Evolutionary conservation across 2,329 filamentous ascomycete species (phyloP), one percentile per base, ranked within the genome.

Genomic region (Phialophora expanda): DNA sequence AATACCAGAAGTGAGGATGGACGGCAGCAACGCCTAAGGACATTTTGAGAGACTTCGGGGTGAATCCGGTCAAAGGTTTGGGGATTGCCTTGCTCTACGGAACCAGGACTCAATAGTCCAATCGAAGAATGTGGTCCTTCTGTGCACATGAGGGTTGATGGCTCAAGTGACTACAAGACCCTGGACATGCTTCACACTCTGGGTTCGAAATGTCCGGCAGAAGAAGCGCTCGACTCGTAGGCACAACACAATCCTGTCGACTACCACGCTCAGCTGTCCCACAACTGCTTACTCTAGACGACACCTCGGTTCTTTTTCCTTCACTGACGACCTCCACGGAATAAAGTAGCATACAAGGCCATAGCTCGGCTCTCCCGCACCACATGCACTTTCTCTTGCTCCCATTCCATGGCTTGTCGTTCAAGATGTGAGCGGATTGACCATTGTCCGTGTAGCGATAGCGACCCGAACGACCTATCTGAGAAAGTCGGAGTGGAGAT

Each of bases 341-440:
- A 55, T 14, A 55, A 53, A 9, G 58, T 22, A 32, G 44, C 28
- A 53, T 38, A 62, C 2, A 57, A 22, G 14, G 54, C 62, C 38
- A 44, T 57, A 9, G 65, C 62, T 11, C 65, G 58, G 48, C 65
- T 46, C 12, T 38, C 55, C 24, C 30, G 61, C 24, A 8, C 12
- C 24, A 51, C 32, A 4, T 7, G 17, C n/a, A 60, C 61, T 56
- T 46, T 54, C 24, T 64, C 54, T 32, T 28, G 17, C 17, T 67
- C 58, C 28, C 28, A 22, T 17, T 64, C n/a, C 53, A 62, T 26
- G 22, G 57, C 54, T 56, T 67, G 56, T 51, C 65, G 56, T n/a
- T 67, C 65, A 38, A 64, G 44, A 20, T 62, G 62, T 41, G 65
- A 67, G 24, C 56, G 65, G 24, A 62, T 58, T 7, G 65, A 67